These are phyloP conservation scores for Colletotrichum euphorbiae DNA, from an alignment of 2,329 filamentous ascomycete genomes.

Conservation along the genomic window DNA sequence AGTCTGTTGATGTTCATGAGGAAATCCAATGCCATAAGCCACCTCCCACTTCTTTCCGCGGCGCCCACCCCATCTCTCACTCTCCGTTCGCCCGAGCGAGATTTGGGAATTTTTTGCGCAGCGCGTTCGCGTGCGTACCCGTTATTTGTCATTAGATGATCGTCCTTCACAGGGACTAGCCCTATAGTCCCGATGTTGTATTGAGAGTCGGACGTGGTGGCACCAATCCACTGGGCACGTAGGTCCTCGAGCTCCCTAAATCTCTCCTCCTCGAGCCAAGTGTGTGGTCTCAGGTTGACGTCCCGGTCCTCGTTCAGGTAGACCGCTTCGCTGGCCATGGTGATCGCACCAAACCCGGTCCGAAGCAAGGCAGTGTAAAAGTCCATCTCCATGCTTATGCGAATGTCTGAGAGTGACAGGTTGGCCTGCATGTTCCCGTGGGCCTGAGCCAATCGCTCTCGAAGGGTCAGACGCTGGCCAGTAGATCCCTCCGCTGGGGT, in stretches of 20 bases:
- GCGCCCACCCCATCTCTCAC: conserved; percentile 78
- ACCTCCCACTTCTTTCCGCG: conserved; percentile 80
- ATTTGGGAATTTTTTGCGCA: conserved; percentile 66
- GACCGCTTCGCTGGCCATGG: conserved; percentile 94
- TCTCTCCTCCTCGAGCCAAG: conserved; percentile 93
- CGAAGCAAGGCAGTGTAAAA: conserved; percentile 93
- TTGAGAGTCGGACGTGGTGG: conserved; percentile 58
- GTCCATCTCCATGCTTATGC: conserved; percentile 88
- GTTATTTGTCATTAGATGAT: conserved; percentile 56
- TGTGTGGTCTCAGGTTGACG: conserved; percentile 79
- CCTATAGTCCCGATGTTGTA: conserved; percentile 66
- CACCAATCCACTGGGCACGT: conserved; percentile 62
- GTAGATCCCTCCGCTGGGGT: conserved; percentile 64
- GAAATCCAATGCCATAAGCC: conserved; percentile 82
- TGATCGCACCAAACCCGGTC: conserved; percentile 87
- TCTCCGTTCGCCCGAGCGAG: conserved; percentile 57
- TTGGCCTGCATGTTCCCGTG: conserved; percentile 94
- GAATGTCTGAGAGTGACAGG: conserved; percentile 82
- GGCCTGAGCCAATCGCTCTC: conserved; percentile 74
- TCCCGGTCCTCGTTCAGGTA: conserved; percentile 90
- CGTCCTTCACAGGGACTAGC: conserved; percentile 64
- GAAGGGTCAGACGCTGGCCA: conserved; percentile 54
- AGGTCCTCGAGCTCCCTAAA: conserved; percentile 78
- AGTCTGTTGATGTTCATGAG: conserved; percentile 79
- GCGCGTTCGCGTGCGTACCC: conserved; percentile 79